Percentiles rank a stretch among this genome's conserved stretches.
Conservation (phyloP, 768 basidiomycete species). For the Amanita subjunquillea region DNA sequence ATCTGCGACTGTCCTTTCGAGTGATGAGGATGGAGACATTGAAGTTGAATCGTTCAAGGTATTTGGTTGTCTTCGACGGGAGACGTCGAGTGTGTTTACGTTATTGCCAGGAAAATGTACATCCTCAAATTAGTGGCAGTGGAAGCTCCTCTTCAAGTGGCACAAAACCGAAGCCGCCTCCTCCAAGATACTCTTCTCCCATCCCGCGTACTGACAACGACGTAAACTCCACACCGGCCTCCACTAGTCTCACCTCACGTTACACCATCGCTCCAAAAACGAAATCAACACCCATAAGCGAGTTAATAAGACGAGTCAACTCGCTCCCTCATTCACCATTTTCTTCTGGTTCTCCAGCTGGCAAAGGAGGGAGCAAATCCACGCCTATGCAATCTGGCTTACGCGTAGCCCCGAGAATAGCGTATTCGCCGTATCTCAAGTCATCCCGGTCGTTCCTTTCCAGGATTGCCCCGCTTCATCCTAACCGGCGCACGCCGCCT, state of each 20-base stretch:
- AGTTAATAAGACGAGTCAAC: constrained; percentile 65
- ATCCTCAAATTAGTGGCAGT: neutral
- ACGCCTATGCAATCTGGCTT: constrained; percentile 7
- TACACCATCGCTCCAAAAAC: constrained; percentile 40
- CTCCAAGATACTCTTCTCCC: constrained; percentile 2
- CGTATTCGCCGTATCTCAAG: constrained; percentile 60
- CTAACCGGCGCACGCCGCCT: constrained; percentile 63
- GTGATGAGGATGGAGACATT: neutral
- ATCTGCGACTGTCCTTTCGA: neutral
- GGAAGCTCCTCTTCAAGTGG: neutral
- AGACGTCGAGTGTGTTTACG: neutral
- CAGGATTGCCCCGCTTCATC: constrained; percentile 67
- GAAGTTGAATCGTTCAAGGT: constrained; percentile 5
- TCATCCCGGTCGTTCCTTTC: constrained; percentile 52
- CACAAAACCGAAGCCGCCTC: neutral
- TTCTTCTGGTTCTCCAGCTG: constrained; percentile 17
- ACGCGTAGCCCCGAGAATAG: constrained; percentile 13
- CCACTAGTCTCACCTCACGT: constrained; percentile 14
- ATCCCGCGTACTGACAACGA: constrained; percentile 5
- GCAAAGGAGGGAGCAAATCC: constrained; percentile 11
- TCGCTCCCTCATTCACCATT: constrained; percentile 59
- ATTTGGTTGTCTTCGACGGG: neutral
- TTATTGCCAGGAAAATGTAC: constrained; percentile 2
- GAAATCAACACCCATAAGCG: constrained; percentile 57
- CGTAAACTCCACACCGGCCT: constrained; percentile 15